Conservation (phyloP, 2,329 filamentous ascomycete species). For the Juglanconis juglandina region DNA sequence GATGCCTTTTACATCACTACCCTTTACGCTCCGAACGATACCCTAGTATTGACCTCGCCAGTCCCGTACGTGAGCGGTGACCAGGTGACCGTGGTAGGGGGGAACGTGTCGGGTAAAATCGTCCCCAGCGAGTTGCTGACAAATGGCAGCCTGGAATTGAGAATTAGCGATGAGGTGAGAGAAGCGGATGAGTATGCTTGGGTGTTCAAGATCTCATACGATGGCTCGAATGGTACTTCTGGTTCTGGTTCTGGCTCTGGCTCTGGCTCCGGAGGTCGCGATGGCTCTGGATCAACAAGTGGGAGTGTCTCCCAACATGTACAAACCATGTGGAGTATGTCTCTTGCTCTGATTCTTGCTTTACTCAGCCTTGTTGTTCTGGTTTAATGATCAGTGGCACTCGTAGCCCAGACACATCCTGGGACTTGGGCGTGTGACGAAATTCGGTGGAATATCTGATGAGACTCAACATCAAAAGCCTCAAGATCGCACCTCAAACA, state of each 20-base stretch:
- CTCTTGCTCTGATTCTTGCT: not conserved
- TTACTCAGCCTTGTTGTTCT: not conserved
- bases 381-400: not conserved
- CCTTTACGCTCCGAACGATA: conserved; percentile 39
- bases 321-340: not conserved
- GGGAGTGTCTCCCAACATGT: not conserved
- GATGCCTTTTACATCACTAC: conserved; percentile 52
- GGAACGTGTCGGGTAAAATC: conserved; percentile 22
- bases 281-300: not conserved
- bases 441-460: too few relatives aligned
- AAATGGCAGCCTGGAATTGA: conserved; percentile 27
- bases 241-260: not conserved
- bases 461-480: too few relatives aligned
- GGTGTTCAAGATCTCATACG: conserved; percentile 29
- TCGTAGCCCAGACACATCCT: too few relatives aligned
- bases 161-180: conserved; percentile 29
- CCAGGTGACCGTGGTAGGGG: conserved; percentile 40
- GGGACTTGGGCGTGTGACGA: too few relatives aligned
- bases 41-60: conserved; percentile 38
- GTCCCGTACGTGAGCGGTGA: conserved; percentile 47
- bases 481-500: too few relatives aligned
- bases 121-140: conserved; percentile 19
- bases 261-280: not conserved
- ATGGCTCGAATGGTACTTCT: not conserved
- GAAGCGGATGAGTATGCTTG: conserved; percentile 36